Conservation (phyloP, 2,329 filamentous ascomycete genomes). For the Colletotrichum aenigma region DNA sequence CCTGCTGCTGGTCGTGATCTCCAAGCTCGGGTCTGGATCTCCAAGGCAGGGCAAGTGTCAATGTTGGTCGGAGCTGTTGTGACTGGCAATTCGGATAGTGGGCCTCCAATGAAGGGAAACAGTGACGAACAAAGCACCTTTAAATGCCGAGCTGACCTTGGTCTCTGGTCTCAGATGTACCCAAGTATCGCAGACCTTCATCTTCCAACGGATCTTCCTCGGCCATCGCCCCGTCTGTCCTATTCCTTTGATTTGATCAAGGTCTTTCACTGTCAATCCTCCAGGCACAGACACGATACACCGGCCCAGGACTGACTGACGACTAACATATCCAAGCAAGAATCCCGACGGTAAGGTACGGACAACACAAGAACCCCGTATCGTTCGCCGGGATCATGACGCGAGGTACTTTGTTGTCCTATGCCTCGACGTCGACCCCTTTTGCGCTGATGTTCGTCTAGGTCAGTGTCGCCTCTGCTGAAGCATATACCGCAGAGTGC, state of each 20-base stretch:
- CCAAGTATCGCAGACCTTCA: background rate
- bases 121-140: background rate
- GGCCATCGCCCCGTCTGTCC: background rate
- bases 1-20: background rate
- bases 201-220: background rate
- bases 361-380: background rate
- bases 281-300: background rate
- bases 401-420: background rate
- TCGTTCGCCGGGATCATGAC: background rate
- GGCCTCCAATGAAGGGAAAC: background rate
- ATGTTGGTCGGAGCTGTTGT: background rate
- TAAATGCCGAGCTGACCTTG: constrained; percentile 7
- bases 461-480: background rate
- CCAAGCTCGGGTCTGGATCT: background rate
- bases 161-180: background rate
- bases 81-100: background rate
- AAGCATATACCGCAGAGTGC: background rate
- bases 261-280: background rate
- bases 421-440: background rate
- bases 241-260: background rate
- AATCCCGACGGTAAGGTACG: background rate
- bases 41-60: background rate
- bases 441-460: constrained; percentile 5
- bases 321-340: background rate
- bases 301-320: background rate